These are phyloP conservation scores for Boechera retrofracta DNA, from an alignment of 345 rosid species.

Conservation along the genomic window DNA sequence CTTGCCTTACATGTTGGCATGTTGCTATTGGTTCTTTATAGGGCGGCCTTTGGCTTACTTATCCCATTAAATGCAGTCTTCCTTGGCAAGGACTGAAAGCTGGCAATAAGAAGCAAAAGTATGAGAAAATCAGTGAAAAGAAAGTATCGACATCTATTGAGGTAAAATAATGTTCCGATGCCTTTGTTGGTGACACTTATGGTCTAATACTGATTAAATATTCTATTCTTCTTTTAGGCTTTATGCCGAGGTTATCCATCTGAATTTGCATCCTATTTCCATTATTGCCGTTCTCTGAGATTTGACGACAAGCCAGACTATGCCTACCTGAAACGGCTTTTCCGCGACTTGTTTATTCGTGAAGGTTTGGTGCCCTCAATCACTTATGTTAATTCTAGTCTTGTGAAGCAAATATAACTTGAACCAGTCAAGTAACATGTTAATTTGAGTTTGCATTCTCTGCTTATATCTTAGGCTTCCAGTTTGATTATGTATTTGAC, in stretches of 20 bases:
- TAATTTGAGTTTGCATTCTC: slow-evolving; percentile 22
- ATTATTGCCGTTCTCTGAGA: slow-evolving; percentile 84
- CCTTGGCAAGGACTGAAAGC: slow-evolving; percentile 98
- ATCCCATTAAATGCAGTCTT: slow-evolving; percentile 56
- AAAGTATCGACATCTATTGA: slow-evolving; percentile 88
- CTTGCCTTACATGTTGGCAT: slow-evolving; percentile 16
- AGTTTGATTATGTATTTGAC: slow-evolving; percentile 88
- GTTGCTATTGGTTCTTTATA: neutral
- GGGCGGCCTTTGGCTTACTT: slow-evolving; percentile 28
- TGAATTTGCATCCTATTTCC: slow-evolving; percentile 91
- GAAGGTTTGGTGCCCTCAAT: slow-evolving; percentile 64
- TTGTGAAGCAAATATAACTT: slow-evolving; percentile 8
- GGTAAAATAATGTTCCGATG: slow-evolving; percentile 49
- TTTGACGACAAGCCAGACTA: slow-evolving; percentile 94
- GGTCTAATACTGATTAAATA: slow-evolving; percentile 20
- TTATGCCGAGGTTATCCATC: slow-evolving; percentile 89
- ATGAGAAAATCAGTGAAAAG: slow-evolving; percentile 90
- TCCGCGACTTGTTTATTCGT: slow-evolving; percentile 89
- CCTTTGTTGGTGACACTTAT: slow-evolving; percentile 18
- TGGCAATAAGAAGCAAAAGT: slow-evolving; percentile 90
- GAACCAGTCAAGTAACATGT: slow-evolving; percentile 22
- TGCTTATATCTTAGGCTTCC: slow-evolving; percentile 63
- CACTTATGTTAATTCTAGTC: slow-evolving; percentile 18
- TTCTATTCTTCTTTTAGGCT: slow-evolving; percentile 49
- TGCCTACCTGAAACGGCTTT: slow-evolving; percentile 84